phyloP scores from a whole-genome alignment of 176 grass and related monocot genomes.

The Coix lacrymajobi region DNA sequence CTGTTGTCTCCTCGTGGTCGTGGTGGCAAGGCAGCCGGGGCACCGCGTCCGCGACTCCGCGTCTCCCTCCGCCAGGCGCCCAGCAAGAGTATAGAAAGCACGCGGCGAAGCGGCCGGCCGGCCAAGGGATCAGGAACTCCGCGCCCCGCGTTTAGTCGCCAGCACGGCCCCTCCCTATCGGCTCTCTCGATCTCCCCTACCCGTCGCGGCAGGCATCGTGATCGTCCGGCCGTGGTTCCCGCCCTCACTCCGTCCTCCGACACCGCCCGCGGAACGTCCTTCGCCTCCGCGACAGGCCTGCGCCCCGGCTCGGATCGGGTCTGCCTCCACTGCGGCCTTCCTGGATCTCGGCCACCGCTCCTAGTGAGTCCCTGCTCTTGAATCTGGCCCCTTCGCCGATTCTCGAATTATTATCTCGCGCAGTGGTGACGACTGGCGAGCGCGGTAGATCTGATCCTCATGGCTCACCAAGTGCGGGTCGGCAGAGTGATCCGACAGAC shows the following conservation, averaged over 20 bases:
- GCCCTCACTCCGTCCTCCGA: background rate
- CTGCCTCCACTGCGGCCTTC: background rate
- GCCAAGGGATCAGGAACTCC: background rate
- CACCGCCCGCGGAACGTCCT: background rate
- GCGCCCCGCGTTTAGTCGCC: background rate
- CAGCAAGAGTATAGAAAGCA: background rate
- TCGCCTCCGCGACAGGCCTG: background rate
- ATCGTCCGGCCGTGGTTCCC: background rate
- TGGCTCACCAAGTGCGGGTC: background rate
- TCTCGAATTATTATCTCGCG: background rate
- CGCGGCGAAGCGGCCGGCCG: background rate
- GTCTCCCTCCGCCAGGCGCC: background rate
- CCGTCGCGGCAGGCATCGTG: background rate
- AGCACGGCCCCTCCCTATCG: background rate
- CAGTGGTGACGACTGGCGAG: background rate
- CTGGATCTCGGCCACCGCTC: slow-evolving; percentile 1
- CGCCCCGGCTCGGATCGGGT: background rate
- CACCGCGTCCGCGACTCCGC: background rate
- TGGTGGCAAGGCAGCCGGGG: background rate
- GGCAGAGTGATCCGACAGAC: background rate
- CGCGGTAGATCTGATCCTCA: background rate
- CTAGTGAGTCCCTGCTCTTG: background rate
- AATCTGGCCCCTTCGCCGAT: background rate
- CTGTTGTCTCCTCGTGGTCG: background rate
- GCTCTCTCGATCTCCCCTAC: background rate